These are phyloP conservation scores for Agrocybe praecox DNA, from an alignment of 768 basidiomycete species.

Conservation along the genomic window DNA sequence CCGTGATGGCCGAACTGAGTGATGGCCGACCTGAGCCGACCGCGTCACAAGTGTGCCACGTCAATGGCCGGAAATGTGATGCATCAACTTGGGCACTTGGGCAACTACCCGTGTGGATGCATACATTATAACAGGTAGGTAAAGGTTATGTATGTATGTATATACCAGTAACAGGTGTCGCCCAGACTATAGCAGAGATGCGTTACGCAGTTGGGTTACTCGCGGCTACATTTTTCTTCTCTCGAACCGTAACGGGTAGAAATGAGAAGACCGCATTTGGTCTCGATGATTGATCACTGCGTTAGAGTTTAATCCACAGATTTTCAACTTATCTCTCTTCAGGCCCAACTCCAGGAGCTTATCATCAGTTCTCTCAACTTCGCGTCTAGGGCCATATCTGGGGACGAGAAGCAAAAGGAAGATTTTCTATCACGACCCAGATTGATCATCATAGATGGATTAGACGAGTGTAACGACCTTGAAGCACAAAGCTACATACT, in stretches of 20 bases:
- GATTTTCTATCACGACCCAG: not conserved
- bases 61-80: too few species aligned
- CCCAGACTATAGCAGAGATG: slow-evolving; percentile 15
- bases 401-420: not conserved
- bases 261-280: slow-evolving; percentile 6
- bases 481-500: slow-evolving; percentile 10
- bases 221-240: slow-evolving; percentile 17
- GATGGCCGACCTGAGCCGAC: too few species aligned
- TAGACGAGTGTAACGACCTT: slow-evolving; percentile 16
- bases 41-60: too few species aligned
- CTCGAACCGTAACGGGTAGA: slow-evolving; percentile 4
- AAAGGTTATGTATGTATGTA: too few species aligned
- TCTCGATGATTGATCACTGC: slow-evolving; percentile 12
- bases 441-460: slow-evolving; percentile 19
- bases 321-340: slow-evolving; percentile 7
- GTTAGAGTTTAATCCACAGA: slow-evolving; percentile 9
- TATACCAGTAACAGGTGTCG: not conserved
- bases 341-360: slow-evolving; percentile 8
- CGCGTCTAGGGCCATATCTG: not conserved
- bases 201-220: slow-evolving; percentile 3
- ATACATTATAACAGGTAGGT: too few species aligned
- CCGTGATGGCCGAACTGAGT: too few species aligned
- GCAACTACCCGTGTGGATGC: too few species aligned
- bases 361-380: slow-evolving; percentile 7
- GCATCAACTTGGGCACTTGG: too few species aligned